Evolutionary conservation across 1,284 basidiomycete species (phyloP).

Genomic region (Moesziomyces sp.): DNA sequence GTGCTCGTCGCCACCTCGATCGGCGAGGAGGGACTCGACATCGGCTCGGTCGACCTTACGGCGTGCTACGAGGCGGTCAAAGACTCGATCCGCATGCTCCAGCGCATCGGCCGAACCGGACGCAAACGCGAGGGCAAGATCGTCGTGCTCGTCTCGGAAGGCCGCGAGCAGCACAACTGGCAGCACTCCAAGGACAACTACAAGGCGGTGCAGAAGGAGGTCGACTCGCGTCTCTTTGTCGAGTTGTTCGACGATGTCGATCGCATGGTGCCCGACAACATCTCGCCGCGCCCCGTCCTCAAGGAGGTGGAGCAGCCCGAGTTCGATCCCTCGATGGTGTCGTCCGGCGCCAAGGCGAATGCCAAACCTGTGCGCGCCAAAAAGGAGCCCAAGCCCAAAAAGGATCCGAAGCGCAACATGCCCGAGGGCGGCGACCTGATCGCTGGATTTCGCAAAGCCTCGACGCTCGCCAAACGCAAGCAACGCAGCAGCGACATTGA

Average conservation of each 20-base stretch:
- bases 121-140: conserved; percentile 90
- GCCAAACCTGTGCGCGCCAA: conserved; percentile 20
- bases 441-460: conserved; percentile 57
- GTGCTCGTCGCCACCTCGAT: conserved; percentile 96
- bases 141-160: conserved; percentile 90
- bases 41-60: conserved; percentile 97
- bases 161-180: conserved; percentile 90
- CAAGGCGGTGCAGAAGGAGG: conserved; percentile 87
- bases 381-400: conserved; percentile 40
- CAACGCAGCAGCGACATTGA: conserved; percentile 11
- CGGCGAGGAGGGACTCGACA: conserved; percentile 98
- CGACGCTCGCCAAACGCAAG: conserved; percentile 45
- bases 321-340: conserved; percentile 62
- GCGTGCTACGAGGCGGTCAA: conserved; percentile 97
- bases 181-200: conserved; percentile 89
- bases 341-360: conserved; percentile 14
- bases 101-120: conserved; percentile 94
- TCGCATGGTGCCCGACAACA: conserved; percentile 81
- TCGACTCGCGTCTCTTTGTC: conserved; percentile 84
- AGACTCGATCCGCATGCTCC: conserved; percentile 95
- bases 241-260: conserved; percentile 92
- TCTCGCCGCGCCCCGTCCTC: conserved; percentile 82
- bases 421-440: conserved; percentile 47
- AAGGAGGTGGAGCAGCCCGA: conserved; percentile 74
- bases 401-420: conserved; percentile 59